Conservation (phyloP, 1,284 basidiomycete species). For the Sphaerobolus stellatus region DNA sequence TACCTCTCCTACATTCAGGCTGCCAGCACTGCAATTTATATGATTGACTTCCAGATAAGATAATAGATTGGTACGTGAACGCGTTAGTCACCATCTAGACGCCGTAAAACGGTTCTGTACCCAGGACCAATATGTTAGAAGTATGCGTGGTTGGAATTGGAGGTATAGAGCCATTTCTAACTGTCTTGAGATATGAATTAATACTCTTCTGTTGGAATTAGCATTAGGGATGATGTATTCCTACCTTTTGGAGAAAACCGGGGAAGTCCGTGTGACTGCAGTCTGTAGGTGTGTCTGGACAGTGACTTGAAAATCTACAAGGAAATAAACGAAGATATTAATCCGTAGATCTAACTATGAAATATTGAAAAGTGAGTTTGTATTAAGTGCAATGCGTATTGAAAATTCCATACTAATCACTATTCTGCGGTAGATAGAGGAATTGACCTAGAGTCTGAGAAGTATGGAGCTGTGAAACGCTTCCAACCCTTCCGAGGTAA, state of each 20-base stretch:
- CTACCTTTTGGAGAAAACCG: slow-evolving; percentile 29
- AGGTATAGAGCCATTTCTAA: slow-evolving; percentile 12
- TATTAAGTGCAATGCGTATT: neutral
- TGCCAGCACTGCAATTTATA: too few species aligned
- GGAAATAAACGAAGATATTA: neutral
- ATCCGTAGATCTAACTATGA: slow-evolving; percentile 33
- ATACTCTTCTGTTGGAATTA: slow-evolving; percentile 12
- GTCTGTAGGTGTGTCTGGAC: slow-evolving; percentile 31
- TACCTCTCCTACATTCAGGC: too few species aligned
- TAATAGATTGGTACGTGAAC: too few species aligned
- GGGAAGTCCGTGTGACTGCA: slow-evolving; percentile 28
- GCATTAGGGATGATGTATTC: slow-evolving; percentile 36
- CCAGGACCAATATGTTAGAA: too few species aligned
- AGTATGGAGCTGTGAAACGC: slow-evolving; percentile 23
- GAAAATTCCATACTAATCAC: neutral
- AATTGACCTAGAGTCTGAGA: slow-evolving; percentile 32
- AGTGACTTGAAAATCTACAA: neutral
- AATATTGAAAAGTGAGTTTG: slow-evolving; percentile 25
- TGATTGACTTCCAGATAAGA: too few species aligned
- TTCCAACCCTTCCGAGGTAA: slow-evolving; percentile 38
- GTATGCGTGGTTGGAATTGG: slow-evolving; percentile 24
- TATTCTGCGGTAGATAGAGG: slow-evolving; percentile 27
- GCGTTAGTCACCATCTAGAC: too few species aligned
- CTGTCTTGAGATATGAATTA: too few species aligned
- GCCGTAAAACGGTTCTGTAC: too few species aligned